A percentile compares a stretch with the other conserved stretches of the same genome.
phyloP scores from a whole-genome alignment of 257 asterid species.

The Solanum pimpinellifolium region DNA sequence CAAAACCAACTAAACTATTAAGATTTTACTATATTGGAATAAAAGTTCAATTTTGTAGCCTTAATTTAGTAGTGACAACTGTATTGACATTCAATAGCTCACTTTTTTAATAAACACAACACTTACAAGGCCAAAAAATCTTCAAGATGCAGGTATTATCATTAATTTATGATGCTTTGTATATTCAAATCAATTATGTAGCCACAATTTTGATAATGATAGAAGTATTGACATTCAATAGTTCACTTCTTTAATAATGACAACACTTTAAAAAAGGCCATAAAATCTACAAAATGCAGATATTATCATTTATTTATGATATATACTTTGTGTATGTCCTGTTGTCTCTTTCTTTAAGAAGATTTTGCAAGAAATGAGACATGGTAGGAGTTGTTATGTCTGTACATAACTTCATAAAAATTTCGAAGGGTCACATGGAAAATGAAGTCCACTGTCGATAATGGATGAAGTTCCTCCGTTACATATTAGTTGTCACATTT shows the following conservation, averaged over 20 bases:
- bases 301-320: not conserved
- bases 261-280: not conserved
- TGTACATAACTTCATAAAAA: not conserved
- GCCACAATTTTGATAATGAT: not conserved
- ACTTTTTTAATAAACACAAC: not conserved
- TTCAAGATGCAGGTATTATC: not conserved
- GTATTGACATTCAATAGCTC: not conserved
- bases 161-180: not conserved
- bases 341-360: not conserved
- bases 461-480: not conserved
- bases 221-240: not conserved
- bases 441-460: not conserved
- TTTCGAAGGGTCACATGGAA: not conserved
- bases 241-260: not conserved
- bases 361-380: not conserved
- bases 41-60: not conserved
- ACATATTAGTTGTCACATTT: no score
- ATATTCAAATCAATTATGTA: not conserved
- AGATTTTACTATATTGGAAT: not conserved
- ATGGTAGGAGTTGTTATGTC: not conserved
- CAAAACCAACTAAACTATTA: no score
- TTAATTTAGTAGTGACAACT: not conserved
- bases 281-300: not conserved
- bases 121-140: not conserved
- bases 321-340: not conserved